These are phyloP conservation scores for Penicillium frequentans DNA, from an alignment of 2,329 filamentous ascomycete genomes.

Conservation along the genomic window DNA sequence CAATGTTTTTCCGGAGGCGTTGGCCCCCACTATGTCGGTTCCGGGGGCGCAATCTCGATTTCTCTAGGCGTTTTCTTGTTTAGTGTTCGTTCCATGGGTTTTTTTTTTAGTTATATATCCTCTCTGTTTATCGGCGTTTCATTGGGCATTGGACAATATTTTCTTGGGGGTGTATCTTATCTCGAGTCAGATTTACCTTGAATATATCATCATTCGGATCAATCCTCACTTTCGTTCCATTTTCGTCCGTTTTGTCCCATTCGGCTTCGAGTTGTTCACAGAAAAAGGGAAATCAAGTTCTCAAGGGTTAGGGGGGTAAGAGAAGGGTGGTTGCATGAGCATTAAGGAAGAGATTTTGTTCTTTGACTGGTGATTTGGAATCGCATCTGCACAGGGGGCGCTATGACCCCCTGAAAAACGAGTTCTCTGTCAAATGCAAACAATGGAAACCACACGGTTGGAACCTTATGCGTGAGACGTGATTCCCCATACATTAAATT, in stretches of 20 bases:
- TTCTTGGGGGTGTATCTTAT: neutral
- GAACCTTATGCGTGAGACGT: conserved; percentile 6
- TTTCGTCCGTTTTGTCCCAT: neutral
- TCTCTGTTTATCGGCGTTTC: neutral
- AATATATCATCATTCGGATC: neutral
- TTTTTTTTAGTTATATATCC: neutral
- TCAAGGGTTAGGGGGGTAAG: neutral
- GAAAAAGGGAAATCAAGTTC: neutral
- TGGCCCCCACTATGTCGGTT: neutral
- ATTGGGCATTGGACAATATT: neutral
- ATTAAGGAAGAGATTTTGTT: neutral
- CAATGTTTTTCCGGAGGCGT: neutral
- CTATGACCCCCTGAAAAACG: conserved; percentile 1
- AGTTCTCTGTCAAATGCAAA: conserved; percentile 8
- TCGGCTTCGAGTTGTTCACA: no score
- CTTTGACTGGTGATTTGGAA: conserved; percentile 11
- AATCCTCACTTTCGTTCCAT: neutral
- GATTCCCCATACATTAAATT: conserved; percentile 10
- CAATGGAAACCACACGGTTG: conserved; percentile 1
- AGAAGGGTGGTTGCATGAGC: conserved; percentile 2
- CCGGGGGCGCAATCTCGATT: neutral
- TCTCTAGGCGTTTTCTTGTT: neutral
- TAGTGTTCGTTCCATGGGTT: neutral
- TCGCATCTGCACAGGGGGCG: conserved; percentile 6
- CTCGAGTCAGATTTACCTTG: neutral